phyloP scores from a whole-genome alignment of 2,329 filamentous ascomycete species.

The Zasmidium cellare region DNA sequence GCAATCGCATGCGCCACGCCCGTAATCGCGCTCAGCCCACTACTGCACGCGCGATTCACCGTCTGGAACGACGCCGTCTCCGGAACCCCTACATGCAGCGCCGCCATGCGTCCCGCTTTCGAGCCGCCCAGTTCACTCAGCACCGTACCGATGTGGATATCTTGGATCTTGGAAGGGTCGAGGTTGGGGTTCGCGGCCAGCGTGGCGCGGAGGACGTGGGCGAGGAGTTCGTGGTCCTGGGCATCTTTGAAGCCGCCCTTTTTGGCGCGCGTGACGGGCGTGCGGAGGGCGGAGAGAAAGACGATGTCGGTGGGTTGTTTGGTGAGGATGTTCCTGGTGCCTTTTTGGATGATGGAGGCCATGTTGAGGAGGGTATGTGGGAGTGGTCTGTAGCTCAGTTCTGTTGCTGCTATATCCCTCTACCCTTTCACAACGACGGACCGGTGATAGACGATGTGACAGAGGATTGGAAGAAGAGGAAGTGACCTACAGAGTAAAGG shows the following conservation, averaged over 20 bases:
- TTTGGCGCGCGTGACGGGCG: conserved; percentile 79
- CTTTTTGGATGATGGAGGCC: conserved; percentile 49
- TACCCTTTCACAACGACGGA: neutral
- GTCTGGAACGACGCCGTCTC: conserved; percentile 76
- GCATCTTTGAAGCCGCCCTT: conserved; percentile 83
- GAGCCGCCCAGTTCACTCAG: conserved; percentile 86
- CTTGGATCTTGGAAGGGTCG: conserved; percentile 68
- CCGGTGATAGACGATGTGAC: neutral
- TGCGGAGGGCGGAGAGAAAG: conserved; percentile 86
- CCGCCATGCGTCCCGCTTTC: conserved; percentile 88
- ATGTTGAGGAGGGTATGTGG: conserved; percentile 28
- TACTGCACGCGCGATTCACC: conserved; percentile 83
- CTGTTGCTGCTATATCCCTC: neutral
- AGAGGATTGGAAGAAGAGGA: neutral
- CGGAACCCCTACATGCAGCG: conserved; percentile 78
- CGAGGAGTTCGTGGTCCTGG: conserved; percentile 86
- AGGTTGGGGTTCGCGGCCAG: conserved; percentile 71
- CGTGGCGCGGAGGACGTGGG: conserved; percentile 65
- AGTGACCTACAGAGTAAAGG: neutral
- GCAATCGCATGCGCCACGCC: conserved; percentile 72
- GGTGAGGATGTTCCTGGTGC: conserved; percentile 72
- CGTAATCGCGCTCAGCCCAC: conserved; percentile 75
- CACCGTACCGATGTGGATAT: conserved; percentile 84
- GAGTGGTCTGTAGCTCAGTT: neutral
- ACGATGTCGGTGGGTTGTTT: conserved; percentile 82